Evolutionary conservation across 1,284 basidiomycete species (phyloP).

Genomic region (Puccinia hordei): DNA sequence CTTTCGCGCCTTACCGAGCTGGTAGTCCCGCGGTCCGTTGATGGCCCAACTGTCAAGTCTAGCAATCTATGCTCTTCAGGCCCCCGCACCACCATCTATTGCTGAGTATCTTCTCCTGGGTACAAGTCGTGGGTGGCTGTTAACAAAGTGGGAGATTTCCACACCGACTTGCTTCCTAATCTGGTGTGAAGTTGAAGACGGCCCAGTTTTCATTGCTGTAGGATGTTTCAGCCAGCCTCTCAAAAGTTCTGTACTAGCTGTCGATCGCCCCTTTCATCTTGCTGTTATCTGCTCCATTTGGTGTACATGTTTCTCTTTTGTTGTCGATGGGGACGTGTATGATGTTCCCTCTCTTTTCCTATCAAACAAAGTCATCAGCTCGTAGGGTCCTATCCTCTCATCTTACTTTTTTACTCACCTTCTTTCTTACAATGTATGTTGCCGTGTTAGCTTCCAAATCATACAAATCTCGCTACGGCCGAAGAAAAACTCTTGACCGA

Average conservation of each 20-base stretch:
- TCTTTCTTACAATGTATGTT: no score
- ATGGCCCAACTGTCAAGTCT: background rate
- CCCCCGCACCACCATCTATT: conserved; percentile 16
- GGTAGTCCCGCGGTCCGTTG: conserved; percentile 43
- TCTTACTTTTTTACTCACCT: no score
- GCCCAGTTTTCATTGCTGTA: background rate
- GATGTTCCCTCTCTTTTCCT: background rate
- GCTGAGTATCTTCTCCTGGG: background rate
- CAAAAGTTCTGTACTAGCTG: background rate
- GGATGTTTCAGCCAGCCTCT: background rate
- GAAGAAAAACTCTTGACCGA: no score
- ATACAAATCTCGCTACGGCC: no score
- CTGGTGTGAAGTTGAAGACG: conserved; percentile 7
- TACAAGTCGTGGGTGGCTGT: background rate
- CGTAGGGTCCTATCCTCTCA: no score
- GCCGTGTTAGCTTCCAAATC: no score
- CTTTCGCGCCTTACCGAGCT: conserved; percentile 31
- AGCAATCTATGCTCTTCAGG: background rate
- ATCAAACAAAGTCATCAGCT: background rate
- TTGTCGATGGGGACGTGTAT: background rate
- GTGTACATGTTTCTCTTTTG: background rate
- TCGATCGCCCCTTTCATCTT: background rate
- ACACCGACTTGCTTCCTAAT: background rate
- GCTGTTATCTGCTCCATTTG: background rate
- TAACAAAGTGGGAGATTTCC: conserved; percentile 11